Percentiles rank a stretch among this genome's conserved stretches.
Evolutionary conservation across 345 rosid species (phyloP).

Genomic region (Eucalyptus virginea): DNA sequence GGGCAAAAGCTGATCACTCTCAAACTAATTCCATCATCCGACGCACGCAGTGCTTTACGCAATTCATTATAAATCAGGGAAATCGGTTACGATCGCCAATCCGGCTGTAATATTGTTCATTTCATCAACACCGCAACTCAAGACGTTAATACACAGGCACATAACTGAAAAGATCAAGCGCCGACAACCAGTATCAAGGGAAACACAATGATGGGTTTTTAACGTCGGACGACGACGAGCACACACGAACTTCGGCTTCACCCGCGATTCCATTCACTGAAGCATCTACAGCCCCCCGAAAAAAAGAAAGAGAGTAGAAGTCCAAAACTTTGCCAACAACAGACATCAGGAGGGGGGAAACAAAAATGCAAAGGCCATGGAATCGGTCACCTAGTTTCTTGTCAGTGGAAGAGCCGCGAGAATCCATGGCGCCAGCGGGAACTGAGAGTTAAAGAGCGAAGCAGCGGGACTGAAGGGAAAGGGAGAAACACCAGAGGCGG

Average conservation of each 20-base stretch:
- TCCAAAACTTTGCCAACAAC: not conserved
- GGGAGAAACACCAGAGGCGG: too few species aligned
- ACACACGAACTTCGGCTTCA: slow-evolving; percentile 34
- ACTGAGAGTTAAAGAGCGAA: too few species aligned
- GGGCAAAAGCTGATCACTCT: not conserved
- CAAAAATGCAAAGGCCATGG: not conserved
- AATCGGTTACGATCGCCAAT: not conserved
- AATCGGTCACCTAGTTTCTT: not conserved
- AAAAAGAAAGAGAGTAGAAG: not conserved
- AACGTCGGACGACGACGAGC: slow-evolving; percentile 47
- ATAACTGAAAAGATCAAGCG: not conserved
- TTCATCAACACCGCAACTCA: not conserved
- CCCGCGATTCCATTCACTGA: slow-evolving; percentile 15
- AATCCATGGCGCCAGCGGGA: not conserved
- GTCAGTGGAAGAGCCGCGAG: not conserved
- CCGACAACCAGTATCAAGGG: not conserved
- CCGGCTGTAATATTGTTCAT: not conserved
- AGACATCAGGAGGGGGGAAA: not conserved
- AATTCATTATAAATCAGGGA: not conserved
- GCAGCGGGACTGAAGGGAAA: too few species aligned
- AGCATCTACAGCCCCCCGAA: not conserved
- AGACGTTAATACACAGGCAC: not conserved
- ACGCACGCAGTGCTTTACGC: not conserved
- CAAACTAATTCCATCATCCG: not conserved
- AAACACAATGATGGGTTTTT: not conserved